Evolutionary conservation across 306 rosid species (phyloP).

Genomic region (Vigna mungo): DNA sequence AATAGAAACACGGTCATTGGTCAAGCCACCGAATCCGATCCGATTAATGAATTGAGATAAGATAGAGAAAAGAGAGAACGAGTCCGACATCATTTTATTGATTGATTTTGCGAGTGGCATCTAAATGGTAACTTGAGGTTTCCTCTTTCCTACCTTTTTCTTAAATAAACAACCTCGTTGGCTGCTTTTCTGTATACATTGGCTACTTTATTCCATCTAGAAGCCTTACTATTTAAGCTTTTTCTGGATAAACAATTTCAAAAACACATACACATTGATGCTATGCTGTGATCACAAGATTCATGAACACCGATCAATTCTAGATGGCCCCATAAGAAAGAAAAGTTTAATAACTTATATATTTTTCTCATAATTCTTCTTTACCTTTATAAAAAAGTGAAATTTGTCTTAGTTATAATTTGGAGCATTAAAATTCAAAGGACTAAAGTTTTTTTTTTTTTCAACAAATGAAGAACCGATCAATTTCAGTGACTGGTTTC

Average conservation of each 20-base stretch:
- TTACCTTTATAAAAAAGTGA: background rate
- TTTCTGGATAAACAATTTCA: background rate
- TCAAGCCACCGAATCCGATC: slow-evolving; percentile 20
- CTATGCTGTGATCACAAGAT: background rate
- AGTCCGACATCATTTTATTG: background rate
- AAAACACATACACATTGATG: background rate
- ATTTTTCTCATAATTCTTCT: no score
- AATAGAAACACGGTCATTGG: background rate
- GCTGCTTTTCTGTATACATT: background rate
- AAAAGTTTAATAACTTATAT: no score
- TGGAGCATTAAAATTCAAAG: background rate
- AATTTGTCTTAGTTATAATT: background rate
- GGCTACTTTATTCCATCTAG: slow-evolving; percentile 10
- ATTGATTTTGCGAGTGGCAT: background rate
- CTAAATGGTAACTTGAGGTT: background rate
- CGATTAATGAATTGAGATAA: slow-evolving; percentile 12
- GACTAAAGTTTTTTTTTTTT: background rate
- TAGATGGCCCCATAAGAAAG: no score
- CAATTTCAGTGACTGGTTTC: background rate
- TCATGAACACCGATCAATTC: background rate
- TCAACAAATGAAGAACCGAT: slow-evolving; percentile 5
- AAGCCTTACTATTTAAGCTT: background rate
- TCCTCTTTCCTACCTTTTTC: background rate
- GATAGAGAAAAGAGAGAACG: background rate
- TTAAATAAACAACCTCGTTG: background rate